Conservation (phyloP, 768 basidiomycete species). For the Auriscalpium orientale region DNA sequence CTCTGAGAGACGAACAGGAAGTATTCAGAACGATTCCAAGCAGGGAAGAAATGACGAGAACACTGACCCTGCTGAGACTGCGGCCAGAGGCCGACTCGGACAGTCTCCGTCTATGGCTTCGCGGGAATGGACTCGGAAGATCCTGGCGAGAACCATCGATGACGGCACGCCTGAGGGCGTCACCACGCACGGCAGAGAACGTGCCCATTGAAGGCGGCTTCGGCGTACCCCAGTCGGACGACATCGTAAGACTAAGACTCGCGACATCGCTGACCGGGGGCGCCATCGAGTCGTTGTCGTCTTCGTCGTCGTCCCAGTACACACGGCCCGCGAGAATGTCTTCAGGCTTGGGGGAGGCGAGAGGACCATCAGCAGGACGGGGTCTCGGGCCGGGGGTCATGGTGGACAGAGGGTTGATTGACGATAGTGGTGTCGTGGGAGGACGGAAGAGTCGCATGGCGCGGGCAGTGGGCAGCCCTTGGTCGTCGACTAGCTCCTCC, state of each 20-base stretch:
- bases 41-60: background rate
- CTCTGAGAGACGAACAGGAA: constrained; percentile 22
- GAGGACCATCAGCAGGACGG: constrained; percentile 19
- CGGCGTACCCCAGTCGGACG: constrained; percentile 11
- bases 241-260: constrained; percentile 9
- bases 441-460: constrained; percentile 67
- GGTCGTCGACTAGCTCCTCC: constrained; percentile 73
- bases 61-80: constrained; percentile 7
- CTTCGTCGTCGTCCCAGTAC: constrained; percentile 21
- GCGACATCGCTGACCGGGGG: constrained; percentile 14
- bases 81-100: constrained; percentile 11
- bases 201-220: constrained; percentile 12
- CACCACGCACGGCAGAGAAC: constrained; percentile 5
- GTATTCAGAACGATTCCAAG: background rate
- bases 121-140: constrained; percentile 15
- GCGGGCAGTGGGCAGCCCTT: constrained; percentile 65
- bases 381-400: constrained; percentile 48
- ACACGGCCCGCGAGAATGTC: constrained; percentile 62
- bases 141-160: constrained; percentile 13
- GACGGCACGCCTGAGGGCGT: constrained; percentile 9
- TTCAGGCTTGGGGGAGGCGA: constrained; percentile 46
- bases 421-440: constrained; percentile 46
- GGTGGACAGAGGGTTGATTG: constrained; percentile 70
- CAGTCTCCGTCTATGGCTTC: constrained; percentile 5
- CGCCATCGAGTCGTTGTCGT: constrained; percentile 8